Evolutionary conservation across 2,329 filamentous ascomycete genomes (phyloP), one percentile per base, ranked within the genome.

Genomic region (Colletotrichum sp.): DNA sequence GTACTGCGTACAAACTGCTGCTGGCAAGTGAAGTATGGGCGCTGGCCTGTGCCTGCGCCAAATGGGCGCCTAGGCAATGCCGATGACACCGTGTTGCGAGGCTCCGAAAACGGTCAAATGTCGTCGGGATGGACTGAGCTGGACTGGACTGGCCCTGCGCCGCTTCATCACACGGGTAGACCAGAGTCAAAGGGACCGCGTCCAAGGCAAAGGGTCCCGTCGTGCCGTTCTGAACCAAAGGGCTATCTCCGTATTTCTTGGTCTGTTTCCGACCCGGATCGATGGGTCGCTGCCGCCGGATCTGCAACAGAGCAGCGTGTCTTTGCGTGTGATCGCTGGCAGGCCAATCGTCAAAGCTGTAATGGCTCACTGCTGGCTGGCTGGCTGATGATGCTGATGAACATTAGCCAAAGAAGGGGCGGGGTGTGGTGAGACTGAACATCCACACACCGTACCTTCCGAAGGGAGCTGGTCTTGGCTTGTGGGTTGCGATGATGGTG

Each of bases 41-140:
- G 43, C 55, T 58, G 55, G 55, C 55, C 55, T 38, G 48, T 24
- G 60, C 58, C 38, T 73, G 52, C 26, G 72, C 67, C 74, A 61
- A 75, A 76, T 71, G 66, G 61, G 36, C 52, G 36, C 36, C 52
- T 43, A 63, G 60, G 24, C 61, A 71, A 75, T 71, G 66, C 52
- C 72, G 38, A 75, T 71, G 74, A 76, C 74, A 67, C 65, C 36
- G 66, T 32, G 52, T 52, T 67, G 72, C 60, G 32, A 76, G 66
- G 74, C 74, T 71, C 71, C 67, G 74, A 75, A 76, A 76, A 63
- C 74, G 74, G 74, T 61, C 32, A 43, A 48, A 34, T 30, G 30
- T 48, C 65, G 57, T 52, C 48, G 65, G 24, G 48, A 58, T 58
- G 32, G 72, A 63, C 30, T 60, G 60, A 8, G 61, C 72, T 68